A percentile compares a stretch with the other conserved stretches of the same genome.
Evolutionary conservation across 306 rosid genomes (phyloP).

Genomic region (Albizia julibrissin): DNA sequence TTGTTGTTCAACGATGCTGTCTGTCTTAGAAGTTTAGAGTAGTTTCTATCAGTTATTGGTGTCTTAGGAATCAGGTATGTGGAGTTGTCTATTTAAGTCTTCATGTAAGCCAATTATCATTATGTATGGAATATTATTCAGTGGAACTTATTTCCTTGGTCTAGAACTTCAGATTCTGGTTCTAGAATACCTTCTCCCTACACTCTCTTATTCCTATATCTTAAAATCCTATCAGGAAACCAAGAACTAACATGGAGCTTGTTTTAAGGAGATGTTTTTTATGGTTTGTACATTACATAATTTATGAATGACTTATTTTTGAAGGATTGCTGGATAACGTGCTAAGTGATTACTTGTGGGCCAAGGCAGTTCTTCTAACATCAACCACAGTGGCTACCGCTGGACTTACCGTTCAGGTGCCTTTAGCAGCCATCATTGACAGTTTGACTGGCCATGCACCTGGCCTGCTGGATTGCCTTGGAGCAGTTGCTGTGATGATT

Average conservation of each 20-base stretch:
- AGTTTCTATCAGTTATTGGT: too few relatives aligned
- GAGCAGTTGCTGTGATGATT: constrained; percentile 79
- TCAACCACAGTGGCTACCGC: constrained; percentile 96
- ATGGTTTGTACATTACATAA: constrained; percentile 26
- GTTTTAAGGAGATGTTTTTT: neutral
- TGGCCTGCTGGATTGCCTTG: constrained; percentile 73
- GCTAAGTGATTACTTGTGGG: constrained; percentile 94
- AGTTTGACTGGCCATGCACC: constrained; percentile 78
- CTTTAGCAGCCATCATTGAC: constrained; percentile 89
- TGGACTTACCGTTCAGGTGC: constrained; percentile 94
- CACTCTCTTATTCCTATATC: too few relatives aligned
- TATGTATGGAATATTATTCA: too few relatives aligned
- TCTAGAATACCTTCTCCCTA: too few relatives aligned
- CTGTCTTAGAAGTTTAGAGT: too few relatives aligned
- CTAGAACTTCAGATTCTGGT: too few relatives aligned
- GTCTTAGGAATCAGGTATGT: too few relatives aligned
- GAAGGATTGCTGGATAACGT: constrained; percentile 92
- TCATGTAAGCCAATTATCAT: too few relatives aligned
- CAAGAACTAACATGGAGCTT: neutral
- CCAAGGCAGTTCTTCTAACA: constrained; percentile 96
- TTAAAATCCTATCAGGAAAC: too few relatives aligned
- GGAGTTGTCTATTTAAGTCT: too few relatives aligned
- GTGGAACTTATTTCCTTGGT: too few relatives aligned
- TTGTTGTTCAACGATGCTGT: too few relatives aligned
- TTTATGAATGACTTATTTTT: constrained; percentile 22